Evolutionary conservation across 129 eudicot genomes (phyloP), one percentile per base, ranked within the genome.

Genomic region (Ambrosia artemisiifolia): DNA sequence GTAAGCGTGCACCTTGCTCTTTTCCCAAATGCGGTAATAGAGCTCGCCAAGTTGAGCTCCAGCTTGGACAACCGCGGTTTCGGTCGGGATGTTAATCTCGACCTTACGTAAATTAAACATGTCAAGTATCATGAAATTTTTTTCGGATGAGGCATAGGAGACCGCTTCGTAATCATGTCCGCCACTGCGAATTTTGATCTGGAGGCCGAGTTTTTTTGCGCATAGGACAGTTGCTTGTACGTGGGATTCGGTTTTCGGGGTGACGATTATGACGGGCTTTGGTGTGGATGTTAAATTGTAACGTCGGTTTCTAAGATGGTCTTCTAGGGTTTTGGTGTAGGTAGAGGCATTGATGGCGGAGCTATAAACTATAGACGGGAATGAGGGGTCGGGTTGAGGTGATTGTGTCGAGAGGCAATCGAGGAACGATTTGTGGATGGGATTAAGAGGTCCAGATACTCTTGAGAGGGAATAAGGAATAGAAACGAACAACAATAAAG

Each of bases 221-320:
- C 89, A 85, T 0, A 81, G 36, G 24, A 85, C 79, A 14, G 76
- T 48, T 54, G 76, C 81, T 67, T 81, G 86, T 10, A 85, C 79
- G 13, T 85, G 89, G 53, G 83, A 70, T 61, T 74, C 84, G 7
- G 62, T 71, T 2, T 28, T 20, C 0, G 84, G 84, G 71, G 84
- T 78, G 77, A 78, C 67, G 48, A 85, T 85, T 38, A 81, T 44
- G 7, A n/a, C 53, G 49, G 89, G 89, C 67, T 85, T 81, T 1
- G 86, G 86, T 28, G 86, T 75, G 38, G 60, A 11, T 2, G 86
- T 38, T 14, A 73, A 20, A 68, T 75, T 85, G 53, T 66, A 85
- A 8, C 89, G 81, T 3, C 70, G 69, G 83, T 85, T 85, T 72
- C 69, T 81, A 2, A 85, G 47, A 74, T 71, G 80, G 7, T 73